Percentiles rank a stretch among this genome's conserved stretches.
Evolutionary conservation across 768 basidiomycete species (phyloP).

Genomic region (Serendipita vermifera): DNA sequence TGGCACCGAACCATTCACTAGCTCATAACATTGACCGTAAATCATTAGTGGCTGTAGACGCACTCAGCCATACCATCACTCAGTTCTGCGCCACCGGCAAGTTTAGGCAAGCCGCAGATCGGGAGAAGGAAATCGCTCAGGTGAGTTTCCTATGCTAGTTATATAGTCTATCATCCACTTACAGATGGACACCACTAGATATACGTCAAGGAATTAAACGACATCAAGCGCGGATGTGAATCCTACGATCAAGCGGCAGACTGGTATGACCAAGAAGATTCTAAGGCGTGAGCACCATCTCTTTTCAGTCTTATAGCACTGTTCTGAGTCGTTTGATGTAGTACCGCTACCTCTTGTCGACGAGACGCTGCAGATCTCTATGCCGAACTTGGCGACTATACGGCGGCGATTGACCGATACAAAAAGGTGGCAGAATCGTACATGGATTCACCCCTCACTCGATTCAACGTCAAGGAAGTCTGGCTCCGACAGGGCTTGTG

Average conservation of each 20-base stretch:
- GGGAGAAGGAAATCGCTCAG: constrained; percentile 94
- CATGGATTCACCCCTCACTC: constrained; percentile 71
- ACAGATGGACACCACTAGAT: constrained; percentile 29
- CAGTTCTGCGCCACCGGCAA: constrained; percentile 74
- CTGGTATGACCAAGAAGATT: constrained; percentile 97
- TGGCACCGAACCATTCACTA: constrained; percentile 17
- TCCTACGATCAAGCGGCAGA: constrained; percentile 86
- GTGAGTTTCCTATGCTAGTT: constrained; percentile 24
- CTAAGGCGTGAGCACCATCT: constrained; percentile 58
- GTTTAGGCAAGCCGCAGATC: constrained; percentile 94
- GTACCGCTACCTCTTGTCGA: constrained; percentile 89
- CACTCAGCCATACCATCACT: constrained; percentile 69
- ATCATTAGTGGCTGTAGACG: constrained; percentile 70
- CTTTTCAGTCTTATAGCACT: neutral
- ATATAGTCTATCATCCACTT: neutral
- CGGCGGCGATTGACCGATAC: constrained; percentile 74
- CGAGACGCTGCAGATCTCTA: constrained; percentile 95
- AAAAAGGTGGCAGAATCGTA: constrained; percentile 82
- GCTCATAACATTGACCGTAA: constrained; percentile 8
- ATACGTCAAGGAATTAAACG: constrained; percentile 67
- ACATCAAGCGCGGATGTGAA: constrained; percentile 77
- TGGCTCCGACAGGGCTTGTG: constrained; percentile 84
- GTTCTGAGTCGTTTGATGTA: constrained; percentile 24
- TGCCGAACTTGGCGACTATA: constrained; percentile 76
- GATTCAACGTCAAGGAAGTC: constrained; percentile 97